Percentiles rank a stretch among this genome's conserved stretches.
Evolutionary conservation across 164 flowering plant species (phyloP).

Genomic region (Pachysandra terminalis): DNA sequence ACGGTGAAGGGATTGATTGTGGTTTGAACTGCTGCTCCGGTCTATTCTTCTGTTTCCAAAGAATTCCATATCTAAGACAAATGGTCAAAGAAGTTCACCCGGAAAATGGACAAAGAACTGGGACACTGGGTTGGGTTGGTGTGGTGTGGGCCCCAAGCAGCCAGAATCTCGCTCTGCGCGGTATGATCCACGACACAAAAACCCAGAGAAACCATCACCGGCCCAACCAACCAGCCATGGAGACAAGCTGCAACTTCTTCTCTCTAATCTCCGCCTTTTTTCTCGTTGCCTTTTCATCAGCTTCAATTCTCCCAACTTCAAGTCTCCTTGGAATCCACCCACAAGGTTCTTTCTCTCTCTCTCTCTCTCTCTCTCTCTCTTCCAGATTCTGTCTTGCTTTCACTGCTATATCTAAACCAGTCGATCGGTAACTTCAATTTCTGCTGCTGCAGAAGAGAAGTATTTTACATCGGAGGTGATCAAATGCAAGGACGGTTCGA

Average conservation of each 20-base stretch:
- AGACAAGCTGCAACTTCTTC: background rate
- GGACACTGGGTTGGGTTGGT: too few relatives aligned
- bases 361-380: constrained; percentile 10
- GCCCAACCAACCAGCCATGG: background rate
- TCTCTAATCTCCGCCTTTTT: constrained; percentile 14
- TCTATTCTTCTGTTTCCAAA: too few relatives aligned
- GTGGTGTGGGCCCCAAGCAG: too few relatives aligned
- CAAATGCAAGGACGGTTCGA: constrained; percentile 75
- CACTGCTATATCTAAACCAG: background rate
- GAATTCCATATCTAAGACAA: too few relatives aligned
- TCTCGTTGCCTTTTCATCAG: constrained; percentile 13
- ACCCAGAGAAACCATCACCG: too few relatives aligned
- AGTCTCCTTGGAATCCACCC: constrained; percentile 52
- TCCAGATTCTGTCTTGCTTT: background rate
- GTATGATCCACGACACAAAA: too few relatives aligned
- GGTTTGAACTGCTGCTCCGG: too few relatives aligned
- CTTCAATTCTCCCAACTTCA: constrained; percentile 12
- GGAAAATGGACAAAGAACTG: too few relatives aligned
- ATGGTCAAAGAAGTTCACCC: too few relatives aligned
- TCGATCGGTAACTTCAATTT: background rate
- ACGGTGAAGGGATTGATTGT: too few relatives aligned
- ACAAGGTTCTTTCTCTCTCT: constrained; percentile 31
- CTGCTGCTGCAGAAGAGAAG: constrained; percentile 51
- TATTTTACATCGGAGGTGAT: constrained; percentile 51
- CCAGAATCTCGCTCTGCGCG: too few relatives aligned